phyloP scores from a whole-genome alignment of 164 flowering plant genomes.

The Magnolia changhungtana region DNA sequence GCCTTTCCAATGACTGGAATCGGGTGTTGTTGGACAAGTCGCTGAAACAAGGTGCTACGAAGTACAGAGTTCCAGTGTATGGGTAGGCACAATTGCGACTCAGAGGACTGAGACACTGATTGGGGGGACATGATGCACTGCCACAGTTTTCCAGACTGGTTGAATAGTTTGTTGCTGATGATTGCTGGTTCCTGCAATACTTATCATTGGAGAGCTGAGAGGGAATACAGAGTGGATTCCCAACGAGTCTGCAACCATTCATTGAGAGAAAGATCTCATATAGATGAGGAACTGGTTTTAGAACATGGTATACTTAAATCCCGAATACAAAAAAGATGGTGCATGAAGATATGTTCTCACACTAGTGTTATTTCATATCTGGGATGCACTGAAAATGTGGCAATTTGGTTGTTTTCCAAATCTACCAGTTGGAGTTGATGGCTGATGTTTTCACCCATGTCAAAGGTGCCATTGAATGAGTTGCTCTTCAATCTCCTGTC shows the following conservation, averaged over 20 bases:
- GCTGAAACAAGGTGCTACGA: slow-evolving; percentile 75
- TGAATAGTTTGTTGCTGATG: slow-evolving; percentile 36
- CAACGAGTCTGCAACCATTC: slow-evolving; percentile 44
- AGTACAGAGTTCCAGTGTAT: slow-evolving; percentile 68
- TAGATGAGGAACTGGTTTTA: not conserved
- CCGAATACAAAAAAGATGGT: slow-evolving; percentile 10
- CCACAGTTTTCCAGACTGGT: slow-evolving; percentile 69
- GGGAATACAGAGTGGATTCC: slow-evolving; percentile 75
- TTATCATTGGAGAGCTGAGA: slow-evolving; percentile 24
- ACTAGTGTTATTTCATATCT: slow-evolving; percentile 49
- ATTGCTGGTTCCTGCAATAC: slow-evolving; percentile 57
- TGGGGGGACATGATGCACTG: slow-evolving; percentile 38
- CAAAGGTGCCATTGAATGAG: slow-evolving; percentile 50
- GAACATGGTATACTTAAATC: not conserved
- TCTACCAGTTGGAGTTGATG: slow-evolving; percentile 73
- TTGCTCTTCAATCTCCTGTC: slow-evolving; percentile 75
- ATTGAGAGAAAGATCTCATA: not conserved
- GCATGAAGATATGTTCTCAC: slow-evolving; percentile 35
- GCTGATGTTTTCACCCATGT: slow-evolving; percentile 58
- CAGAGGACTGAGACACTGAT: slow-evolving; percentile 64
- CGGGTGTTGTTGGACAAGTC: slow-evolving; percentile 54
- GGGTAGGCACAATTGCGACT: slow-evolving; percentile 84
- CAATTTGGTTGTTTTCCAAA: slow-evolving; percentile 62
- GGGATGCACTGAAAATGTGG: slow-evolving; percentile 35
- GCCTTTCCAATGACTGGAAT: slow-evolving; percentile 65